A percentile compares a stretch with the other conserved stretches of the same genome.
These are phyloP conservation scores for Eimeria necatrix DNA, from an alignment of 169 alveolate genomes.

Conservation along the genomic window DNA sequence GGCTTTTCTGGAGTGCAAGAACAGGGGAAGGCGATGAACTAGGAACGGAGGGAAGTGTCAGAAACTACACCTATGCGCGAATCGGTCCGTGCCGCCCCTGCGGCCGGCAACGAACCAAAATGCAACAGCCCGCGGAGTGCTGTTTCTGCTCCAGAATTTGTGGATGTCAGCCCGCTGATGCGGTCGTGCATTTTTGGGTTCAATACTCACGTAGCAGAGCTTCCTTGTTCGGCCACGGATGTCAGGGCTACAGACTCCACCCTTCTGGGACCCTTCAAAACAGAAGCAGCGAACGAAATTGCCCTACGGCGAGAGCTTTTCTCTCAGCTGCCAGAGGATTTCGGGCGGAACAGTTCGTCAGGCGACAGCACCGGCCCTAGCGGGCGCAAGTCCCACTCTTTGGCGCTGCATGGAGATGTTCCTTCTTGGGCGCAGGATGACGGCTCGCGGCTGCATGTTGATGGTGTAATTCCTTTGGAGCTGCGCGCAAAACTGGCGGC, in stretches of 20 bases:
- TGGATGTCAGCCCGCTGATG: slow-evolving; percentile 75
- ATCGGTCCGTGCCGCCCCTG: slow-evolving; percentile 51
- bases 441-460: neutral
- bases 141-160: slow-evolving; percentile 63
- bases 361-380: neutral
- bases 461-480: slow-evolving; percentile 57
- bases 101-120: slow-evolving; percentile 75
- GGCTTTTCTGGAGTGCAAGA: neutral
- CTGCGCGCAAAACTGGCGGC: slow-evolving; percentile 65
- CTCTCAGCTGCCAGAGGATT: slow-evolving; percentile 59
- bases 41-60: neutral
- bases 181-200: slow-evolving; percentile 73
- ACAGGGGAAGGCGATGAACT: neutral
- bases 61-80: slow-evolving; percentile 34
- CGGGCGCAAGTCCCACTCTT: slow-evolving; percentile 32
- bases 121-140: slow-evolving; percentile 63
- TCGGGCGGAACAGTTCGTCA: neutral
- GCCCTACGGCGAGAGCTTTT: slow-evolving; percentile 54
- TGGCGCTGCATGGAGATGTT: slow-evolving; percentile 30
- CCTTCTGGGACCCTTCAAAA: neutral
- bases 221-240: slow-evolving; percentile 67
- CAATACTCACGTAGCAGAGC: slow-evolving; percentile 71
- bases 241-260: slow-evolving; percentile 3
- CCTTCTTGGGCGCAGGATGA: slow-evolving; percentile 18
- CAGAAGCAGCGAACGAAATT: slow-evolving; percentile 26